Base-by-base conservation (phyloP, 805 yeast genomes). In the Vanderwaltozyma yarrowii region DNA sequence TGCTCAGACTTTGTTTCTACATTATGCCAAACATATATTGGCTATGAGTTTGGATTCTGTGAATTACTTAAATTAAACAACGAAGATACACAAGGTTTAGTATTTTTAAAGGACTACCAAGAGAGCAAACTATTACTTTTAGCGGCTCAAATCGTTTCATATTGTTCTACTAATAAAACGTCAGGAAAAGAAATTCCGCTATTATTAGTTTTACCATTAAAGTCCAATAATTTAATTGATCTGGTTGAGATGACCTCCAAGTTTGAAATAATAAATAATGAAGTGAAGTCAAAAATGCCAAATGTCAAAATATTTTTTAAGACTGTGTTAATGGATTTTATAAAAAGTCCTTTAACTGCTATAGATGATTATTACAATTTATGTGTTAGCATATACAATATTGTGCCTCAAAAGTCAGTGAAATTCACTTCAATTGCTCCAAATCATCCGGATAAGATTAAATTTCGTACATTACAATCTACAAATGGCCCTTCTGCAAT, bases 301-400 rank as follows among this genome's bases (percentile, higher is more conserved):
- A 55, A 50, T 25, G 53, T 50, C 21, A 46, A 49, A 24, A 30
- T 55, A 21, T 41, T 47, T 21, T 43, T 65, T 35, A 72, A 72
- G 44, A 50, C 67, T 2, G 48, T 74, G 10, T 69, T 75, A 5
- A 41, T 66, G 32, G 65, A 65, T 9, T 59, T 64, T 37, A 66
- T 67, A 29, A 54, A 66, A 2, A 60, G 56, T 35, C 60, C 62
- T 2, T 32, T 58, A 15, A 51, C 53, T 10, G 44, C 61, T 1
- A 50, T 57, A 2, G 56, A 52, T 32, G 49, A 51, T 3, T 58
- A 51, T 39, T 58, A 70, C 3, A 67, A 63, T 35, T 40, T 78
- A 3, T 65, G 81, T 7, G 55, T 77, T 47, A 65, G 69, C 16
- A 58, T 81, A 2, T 82, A 79, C 58, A 79, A 78, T 49, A 60